phyloP scores from a whole-genome alignment of 768 basidiomycete genomes.

The Neoboletus magnificus region DNA sequence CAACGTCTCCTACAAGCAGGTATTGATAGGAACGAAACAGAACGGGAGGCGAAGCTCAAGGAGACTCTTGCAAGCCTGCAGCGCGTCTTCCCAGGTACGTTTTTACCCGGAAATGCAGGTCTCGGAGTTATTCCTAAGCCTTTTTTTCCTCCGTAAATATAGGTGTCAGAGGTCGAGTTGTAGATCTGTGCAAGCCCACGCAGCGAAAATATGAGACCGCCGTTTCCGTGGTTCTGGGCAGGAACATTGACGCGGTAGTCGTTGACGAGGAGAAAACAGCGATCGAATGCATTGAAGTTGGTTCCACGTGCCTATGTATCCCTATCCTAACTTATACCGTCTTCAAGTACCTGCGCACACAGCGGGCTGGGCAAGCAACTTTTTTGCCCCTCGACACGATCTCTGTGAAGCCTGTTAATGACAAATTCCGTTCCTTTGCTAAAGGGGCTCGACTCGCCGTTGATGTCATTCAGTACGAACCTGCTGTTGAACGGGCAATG shows the following conservation, averaged over 20 bases:
- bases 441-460: slow-evolving; percentile 85
- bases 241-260: slow-evolving; percentile 93
- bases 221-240: slow-evolving; percentile 86
- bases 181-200: slow-evolving; percentile 94
- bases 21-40: slow-evolving; percentile 82
- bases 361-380: slow-evolving; percentile 93
- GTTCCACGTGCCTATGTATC: slow-evolving; percentile 7
- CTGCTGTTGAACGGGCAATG: slow-evolving; percentile 88
- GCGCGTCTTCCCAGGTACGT: slow-evolving; percentile 79
- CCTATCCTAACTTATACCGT: neutral
- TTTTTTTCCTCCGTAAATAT: neutral
- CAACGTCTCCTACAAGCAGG: slow-evolving; percentile 87
- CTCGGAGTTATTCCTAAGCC: neutral
- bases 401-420: slow-evolving; percentile 88
- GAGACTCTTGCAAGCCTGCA: slow-evolving; percentile 83
- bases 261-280: slow-evolving; percentile 97
- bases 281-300: slow-evolving; percentile 94
- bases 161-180: slow-evolving; percentile 91
- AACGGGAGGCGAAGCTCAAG: slow-evolving; percentile 78
- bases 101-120: neutral
- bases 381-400: slow-evolving; percentile 99
- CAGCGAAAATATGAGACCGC: slow-evolving; percentile 90
- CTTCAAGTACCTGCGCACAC: slow-evolving; percentile 87
- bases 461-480: slow-evolving; percentile 80
- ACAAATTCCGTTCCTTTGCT: slow-evolving; percentile 90